Conservation (phyloP, 129 eudicot genomes). For the Artemisia argyi region DNA sequence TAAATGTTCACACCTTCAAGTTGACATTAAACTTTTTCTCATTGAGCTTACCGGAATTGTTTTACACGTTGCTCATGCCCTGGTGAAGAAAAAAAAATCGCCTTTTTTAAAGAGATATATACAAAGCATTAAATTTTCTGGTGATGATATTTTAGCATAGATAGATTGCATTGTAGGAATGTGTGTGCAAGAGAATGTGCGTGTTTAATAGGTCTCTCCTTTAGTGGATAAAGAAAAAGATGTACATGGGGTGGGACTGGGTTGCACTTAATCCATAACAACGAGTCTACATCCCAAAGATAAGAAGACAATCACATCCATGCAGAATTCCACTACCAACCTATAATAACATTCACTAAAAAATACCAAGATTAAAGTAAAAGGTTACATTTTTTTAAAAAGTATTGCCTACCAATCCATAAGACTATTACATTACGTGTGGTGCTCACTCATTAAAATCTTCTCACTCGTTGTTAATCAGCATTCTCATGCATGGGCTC, state of each 20-base stretch:
- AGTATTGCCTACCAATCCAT: neutral
- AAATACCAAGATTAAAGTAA: neutral
- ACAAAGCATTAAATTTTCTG: neutral
- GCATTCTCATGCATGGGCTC: no score
- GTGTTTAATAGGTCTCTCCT: neutral
- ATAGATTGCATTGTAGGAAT: no score
- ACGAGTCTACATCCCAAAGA: slow-evolving; percentile 4
- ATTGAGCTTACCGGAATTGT: no score
- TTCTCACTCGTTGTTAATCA: no score
- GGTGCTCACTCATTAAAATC: no score
- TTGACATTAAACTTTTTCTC: no score
- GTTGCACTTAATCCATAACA: neutral
- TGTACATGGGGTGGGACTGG: slow-evolving; percentile 5
- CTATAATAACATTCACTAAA: neutral
- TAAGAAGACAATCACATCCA: slow-evolving; percentile 8
- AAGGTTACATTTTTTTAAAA: neutral
- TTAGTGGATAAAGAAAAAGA: slow-evolving; percentile 14
- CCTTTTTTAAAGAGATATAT: neutral
- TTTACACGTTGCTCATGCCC: no score
- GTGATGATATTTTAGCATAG: no score
- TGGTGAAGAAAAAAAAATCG: neutral
- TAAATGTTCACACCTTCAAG: no score
- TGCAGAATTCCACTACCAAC: slow-evolving; percentile 20
- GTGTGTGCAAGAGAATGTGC: no score
- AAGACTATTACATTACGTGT: no score